Evolutionary conservation across 108 stramenopile species (phyloP).

Genomic region (Craspedostauros australis): DNA sequence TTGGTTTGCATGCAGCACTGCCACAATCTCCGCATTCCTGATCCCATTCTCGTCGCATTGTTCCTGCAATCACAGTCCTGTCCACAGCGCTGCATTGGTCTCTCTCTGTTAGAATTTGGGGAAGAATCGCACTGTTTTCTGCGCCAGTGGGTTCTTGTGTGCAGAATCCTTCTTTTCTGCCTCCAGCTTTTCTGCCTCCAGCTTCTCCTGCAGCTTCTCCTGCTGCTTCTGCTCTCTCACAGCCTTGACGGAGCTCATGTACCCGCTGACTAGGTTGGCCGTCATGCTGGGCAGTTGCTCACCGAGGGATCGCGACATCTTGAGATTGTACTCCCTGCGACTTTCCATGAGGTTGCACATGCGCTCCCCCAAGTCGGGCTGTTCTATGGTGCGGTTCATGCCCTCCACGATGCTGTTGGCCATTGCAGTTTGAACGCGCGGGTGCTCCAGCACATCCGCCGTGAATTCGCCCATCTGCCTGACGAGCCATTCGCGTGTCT

Average conservation of each 20-base stretch:
- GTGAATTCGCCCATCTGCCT: slow-evolving; percentile 8
- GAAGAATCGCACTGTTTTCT: no score
- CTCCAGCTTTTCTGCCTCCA: no score
- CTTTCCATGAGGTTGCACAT: background rate
- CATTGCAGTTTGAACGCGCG: background rate
- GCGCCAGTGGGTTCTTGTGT: no score
- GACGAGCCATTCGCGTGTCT: no score
- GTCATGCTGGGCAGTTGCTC: slow-evolving; percentile 14
- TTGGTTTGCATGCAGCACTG: no score
- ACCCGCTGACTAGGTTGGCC: slow-evolving; percentile 4
- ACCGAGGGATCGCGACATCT: slow-evolving; percentile 15
- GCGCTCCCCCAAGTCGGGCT: slow-evolving; percentile 10
- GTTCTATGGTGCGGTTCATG: slow-evolving; percentile 16
- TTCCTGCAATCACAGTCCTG: no score
- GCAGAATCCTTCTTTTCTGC: no score
- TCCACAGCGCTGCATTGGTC: no score
- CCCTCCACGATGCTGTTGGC: slow-evolving; percentile 5
- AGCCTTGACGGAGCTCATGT: slow-evolving; percentile 1
- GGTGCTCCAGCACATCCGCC: slow-evolving; percentile 16
- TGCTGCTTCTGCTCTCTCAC: no score
- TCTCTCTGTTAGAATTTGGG: no score
- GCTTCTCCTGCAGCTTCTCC: background rate
- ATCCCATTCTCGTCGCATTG: no score
- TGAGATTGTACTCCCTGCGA: slow-evolving; percentile 5
- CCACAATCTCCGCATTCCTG: no score